phyloP scores from a whole-genome alignment of 345 rosid genomes.

The Trapa incisa region DNA sequence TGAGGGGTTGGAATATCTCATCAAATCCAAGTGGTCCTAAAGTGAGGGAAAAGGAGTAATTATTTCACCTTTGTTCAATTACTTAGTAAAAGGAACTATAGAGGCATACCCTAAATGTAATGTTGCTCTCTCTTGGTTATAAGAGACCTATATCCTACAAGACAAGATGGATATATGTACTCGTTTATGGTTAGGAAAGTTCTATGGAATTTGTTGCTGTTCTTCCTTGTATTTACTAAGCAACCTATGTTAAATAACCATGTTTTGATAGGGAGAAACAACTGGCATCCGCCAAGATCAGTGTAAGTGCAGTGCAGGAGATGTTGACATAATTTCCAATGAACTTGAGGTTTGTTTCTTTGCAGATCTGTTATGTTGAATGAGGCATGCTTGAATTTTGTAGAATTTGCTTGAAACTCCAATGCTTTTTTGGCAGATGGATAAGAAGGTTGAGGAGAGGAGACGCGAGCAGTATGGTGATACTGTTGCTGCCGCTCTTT shows the following conservation, averaged over 20 bases:
- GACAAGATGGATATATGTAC: not conserved
- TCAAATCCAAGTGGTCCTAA: too few relatives aligned
- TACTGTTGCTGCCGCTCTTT: slow-evolving; percentile 82
- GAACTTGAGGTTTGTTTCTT: slow-evolving; percentile 68
- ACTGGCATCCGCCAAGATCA: slow-evolving; percentile 92
- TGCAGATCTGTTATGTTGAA: not conserved
- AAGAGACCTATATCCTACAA: not conserved
- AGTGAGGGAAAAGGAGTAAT: too few relatives aligned
- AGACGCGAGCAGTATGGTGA: slow-evolving; percentile 93
- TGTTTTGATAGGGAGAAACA: slow-evolving; percentile 57
- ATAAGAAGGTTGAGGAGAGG: slow-evolving; percentile 81
- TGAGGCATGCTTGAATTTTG: not conserved
- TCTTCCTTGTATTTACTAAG: not conserved
- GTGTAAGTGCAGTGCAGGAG: slow-evolving; percentile 30
- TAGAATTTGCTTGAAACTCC: not conserved
- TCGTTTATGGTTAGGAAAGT: not conserved
- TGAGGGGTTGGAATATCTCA: too few relatives aligned
- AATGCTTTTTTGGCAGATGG: slow-evolving; percentile 33
- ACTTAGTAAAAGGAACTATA: too few relatives aligned
- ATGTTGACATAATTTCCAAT: slow-evolving; percentile 74
- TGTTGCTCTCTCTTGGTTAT: not conserved
- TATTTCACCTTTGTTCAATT: too few relatives aligned
- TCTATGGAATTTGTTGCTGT: not conserved
- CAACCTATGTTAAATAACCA: not conserved
- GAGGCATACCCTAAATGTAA: not conserved